A percentile compares a stretch with the other conserved stretches of the same genome.
phyloP scores from a whole-genome alignment of 768 basidiomycete species.

The Russula olivacea region DNA sequence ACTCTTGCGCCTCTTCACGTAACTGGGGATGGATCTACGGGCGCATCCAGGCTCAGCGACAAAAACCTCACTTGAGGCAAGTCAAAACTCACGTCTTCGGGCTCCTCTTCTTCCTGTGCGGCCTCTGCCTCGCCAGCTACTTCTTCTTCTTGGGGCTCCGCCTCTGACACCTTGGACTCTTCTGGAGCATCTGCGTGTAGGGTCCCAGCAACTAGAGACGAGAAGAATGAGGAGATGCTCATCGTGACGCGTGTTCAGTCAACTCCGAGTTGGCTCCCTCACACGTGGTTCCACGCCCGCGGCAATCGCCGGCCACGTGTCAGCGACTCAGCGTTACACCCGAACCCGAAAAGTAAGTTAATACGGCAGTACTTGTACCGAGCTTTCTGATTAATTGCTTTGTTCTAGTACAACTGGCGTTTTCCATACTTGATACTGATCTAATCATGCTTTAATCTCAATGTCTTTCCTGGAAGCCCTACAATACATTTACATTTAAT shows the following conservation, averaged over 20 bases:
- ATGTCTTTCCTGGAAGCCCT: neutral
- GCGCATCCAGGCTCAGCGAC: neutral
- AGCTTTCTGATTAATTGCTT: no score
- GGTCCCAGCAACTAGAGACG: conserved; percentile 36
- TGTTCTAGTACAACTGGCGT: no score
- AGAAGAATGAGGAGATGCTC: conserved; percentile 42
- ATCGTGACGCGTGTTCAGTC: conserved; percentile 26
- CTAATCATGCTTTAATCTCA: no score
- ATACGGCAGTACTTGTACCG: no score
- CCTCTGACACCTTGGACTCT: conserved; percentile 31
- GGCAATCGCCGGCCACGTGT: neutral
- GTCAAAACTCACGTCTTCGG: conserved; percentile 67
- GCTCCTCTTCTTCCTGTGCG: conserved; percentile 51
- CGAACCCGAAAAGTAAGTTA: no score
- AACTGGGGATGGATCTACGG: conserved; percentile 60
- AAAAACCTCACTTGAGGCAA: no score
- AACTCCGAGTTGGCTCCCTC: no score
- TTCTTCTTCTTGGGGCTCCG: conserved; percentile 36
- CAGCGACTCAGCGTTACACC: no score
- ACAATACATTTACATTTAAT: neutral
- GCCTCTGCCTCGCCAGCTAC: conserved; percentile 37
- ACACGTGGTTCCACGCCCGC: neutral
- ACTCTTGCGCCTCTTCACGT: conserved; percentile 68
- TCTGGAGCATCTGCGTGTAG: conserved; percentile 39
- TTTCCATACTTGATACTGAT: no score